phyloP scores from a whole-genome alignment of 257 asterid species.

The Solanum chiquidenum region DNA sequence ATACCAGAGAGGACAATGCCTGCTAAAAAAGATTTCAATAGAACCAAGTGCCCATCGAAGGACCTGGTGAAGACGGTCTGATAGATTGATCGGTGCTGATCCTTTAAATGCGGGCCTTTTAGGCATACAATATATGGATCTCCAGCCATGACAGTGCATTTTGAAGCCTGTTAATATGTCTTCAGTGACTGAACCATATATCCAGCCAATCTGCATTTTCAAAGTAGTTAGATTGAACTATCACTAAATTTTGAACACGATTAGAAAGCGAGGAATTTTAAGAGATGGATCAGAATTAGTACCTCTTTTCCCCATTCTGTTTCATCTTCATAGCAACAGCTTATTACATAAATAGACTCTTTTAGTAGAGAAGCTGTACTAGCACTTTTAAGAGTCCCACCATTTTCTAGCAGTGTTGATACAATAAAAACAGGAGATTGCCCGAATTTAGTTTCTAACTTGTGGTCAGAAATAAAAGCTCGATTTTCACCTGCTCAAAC shows the following conservation, averaged over 20 bases:
- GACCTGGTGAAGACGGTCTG: slow-evolving; percentile 29
- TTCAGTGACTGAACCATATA: slow-evolving; percentile 31
- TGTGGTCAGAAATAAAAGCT: slow-evolving; percentile 3
- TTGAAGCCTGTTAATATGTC: slow-evolving; percentile 28
- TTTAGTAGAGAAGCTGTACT: slow-evolving; percentile 16
- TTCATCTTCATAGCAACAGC: slow-evolving; percentile 31
- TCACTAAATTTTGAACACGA: background rate
- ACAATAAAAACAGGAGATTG: slow-evolving; percentile 21
- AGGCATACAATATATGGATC: slow-evolving; percentile 26
- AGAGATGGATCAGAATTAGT: background rate
- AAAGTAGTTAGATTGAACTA: background rate
- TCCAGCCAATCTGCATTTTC: slow-evolving; percentile 23
- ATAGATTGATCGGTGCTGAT: slow-evolving; percentile 24
- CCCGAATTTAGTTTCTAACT: slow-evolving; percentile 21
- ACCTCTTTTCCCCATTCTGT: slow-evolving; percentile 37
- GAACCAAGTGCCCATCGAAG: slow-evolving; percentile 32
- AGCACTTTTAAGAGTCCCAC: slow-evolving; percentile 7
- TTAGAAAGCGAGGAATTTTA: background rate
- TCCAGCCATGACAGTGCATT: slow-evolving; percentile 37
- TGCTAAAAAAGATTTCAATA: slow-evolving; percentile 17
- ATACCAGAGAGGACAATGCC: slow-evolving; percentile 24
- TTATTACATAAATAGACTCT: slow-evolving; percentile 28
- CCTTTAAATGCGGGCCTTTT: slow-evolving; percentile 21
- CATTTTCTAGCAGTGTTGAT: slow-evolving; percentile 16
- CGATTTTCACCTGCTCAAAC: slow-evolving; percentile 7